Base-by-base conservation (phyloP, 164 flowering plant species). In the Liquidambar formosana region DNA sequence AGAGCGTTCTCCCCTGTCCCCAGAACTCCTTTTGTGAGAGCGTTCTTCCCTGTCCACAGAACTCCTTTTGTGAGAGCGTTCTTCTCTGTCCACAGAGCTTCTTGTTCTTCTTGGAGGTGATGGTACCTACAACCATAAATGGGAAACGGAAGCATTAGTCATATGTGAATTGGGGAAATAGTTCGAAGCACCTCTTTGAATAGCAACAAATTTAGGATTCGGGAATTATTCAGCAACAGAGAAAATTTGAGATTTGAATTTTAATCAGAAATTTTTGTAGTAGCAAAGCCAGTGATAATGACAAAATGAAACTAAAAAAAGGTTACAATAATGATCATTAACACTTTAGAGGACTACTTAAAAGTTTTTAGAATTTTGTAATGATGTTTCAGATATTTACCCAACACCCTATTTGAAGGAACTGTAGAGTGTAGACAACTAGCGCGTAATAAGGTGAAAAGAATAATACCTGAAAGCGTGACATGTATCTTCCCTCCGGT, bases 401-500 rank as follows among this genome's bases (percentile, higher is more conserved):
- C 11, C 23, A 54, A 19, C 10, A 47, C 16, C 19, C 1, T 25
- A 18, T 19, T 15, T 49, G 5, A 49, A 28, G 45, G 26, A 65
- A 2, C 23, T 25, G 44, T 9, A 33, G 16, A 48, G 26, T 22
- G 21, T 44, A 25, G 57, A 19, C 25, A 16, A n/a, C 23, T 6
- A 56, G 41, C 13, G n/a, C 18, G 41, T 19, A 25, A 27, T 25
- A 15, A 62, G 47, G 4, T 33, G 21, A 66, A 44, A 52, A 62
- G 38, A 44, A 28, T 0, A 28, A 16, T 77, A 94, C 97, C 97
- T 92, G 80, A 77, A 71, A 87, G 28, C 97, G 95, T 70, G 97
- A 79, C 96, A 83, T 81, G 76, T 94, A 94, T 77, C 81, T 85
- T 66, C 98, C 98, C 82, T 92, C 97, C 14, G 99, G 99, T 5